phyloP scores from a whole-genome alignment of 805 yeast species.

The Saccharomycopsis lassenensis region DNA sequence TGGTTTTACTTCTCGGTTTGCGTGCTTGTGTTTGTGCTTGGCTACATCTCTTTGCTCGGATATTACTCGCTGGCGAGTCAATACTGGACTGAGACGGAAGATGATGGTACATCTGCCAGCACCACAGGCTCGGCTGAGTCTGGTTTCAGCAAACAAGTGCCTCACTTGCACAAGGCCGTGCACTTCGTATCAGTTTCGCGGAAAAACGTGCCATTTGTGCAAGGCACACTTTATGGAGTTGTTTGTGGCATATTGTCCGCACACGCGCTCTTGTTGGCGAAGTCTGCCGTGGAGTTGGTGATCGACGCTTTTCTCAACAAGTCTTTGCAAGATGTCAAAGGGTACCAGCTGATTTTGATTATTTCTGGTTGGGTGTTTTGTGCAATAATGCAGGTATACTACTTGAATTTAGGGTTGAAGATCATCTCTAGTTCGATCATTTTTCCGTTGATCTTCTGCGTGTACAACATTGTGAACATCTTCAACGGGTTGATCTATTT shows the following conservation, averaged over 20 bases:
- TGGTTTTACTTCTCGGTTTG: constrained; percentile 36
- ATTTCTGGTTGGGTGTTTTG: constrained; percentile 44
- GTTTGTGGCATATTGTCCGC: constrained; percentile 74
- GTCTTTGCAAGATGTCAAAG: constrained; percentile 29
- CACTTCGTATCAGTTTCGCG: not conserved
- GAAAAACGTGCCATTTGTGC: constrained; percentile 24
- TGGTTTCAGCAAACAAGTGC: not conserved
- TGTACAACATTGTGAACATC: constrained; percentile 62
- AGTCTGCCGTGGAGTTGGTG: constrained; percentile 64
- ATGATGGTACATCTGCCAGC: constrained; percentile 23
- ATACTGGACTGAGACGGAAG: constrained; percentile 23
- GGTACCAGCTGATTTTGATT: constrained; percentile 38
- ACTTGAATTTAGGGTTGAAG: constrained; percentile 64
- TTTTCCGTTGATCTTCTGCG: constrained; percentile 78
- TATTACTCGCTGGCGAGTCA: not conserved
- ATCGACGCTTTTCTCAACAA: constrained; percentile 31
- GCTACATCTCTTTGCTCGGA: constrained; percentile 8
- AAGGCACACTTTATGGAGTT: constrained; percentile 57
- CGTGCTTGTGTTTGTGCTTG: constrained; percentile 3
- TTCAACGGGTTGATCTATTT: constrained; percentile 54
- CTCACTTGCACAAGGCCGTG: not conserved
- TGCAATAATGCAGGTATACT: constrained; percentile 60
- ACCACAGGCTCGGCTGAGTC: constrained; percentile 25
- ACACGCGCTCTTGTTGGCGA: constrained; percentile 77
- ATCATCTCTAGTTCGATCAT: constrained; percentile 63